Evolutionary conservation across 305 asterid species (phyloP), one percentile per base, ranked within the genome.

Genomic region (Caryopteris hybrid): DNA sequence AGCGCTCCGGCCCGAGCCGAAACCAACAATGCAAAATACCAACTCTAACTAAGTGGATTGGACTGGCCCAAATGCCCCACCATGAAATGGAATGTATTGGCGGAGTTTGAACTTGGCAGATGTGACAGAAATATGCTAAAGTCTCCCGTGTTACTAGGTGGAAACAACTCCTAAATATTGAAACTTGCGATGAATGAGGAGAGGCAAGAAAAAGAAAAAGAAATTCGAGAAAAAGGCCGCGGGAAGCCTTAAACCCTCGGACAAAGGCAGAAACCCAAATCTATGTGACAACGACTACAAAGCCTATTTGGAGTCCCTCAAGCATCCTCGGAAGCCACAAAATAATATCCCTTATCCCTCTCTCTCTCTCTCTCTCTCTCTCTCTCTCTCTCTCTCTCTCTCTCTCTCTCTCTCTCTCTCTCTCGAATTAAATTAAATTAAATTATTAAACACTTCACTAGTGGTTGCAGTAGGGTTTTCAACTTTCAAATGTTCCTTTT

Each of bases 391-490:
- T n/a, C 38, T 46, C 29, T 23, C 34, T 12, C 42, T 9, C 13
- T 50, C 8, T 2, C 52, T 5, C 34, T 50, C 38, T 54, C n/a
- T 18, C 39, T 14, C 63, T 58, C 29, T 18, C 34, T 33, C 13
- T n/a, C 34, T 69, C 59, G 39, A 64, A 55, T 45, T 56, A 46
- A 45, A 69, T 64, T 63, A 25, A 42, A 42, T 70, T 66, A 39
- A 38, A n/a, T 25, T 25, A 25, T 4, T 25, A 25, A 4, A 1
- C 58, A 47, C 62, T 13, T 11, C 62, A 20, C 47, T 8, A 43
- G 66, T 58, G 51, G 72, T 20, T 14, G 75, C 56, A 41, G 75
- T 80, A 78, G 95, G 90, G 95, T 84, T 81, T 79, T 57, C 82
- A 58, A 53, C 68, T 18, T 9, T 31, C 18, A 58, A 34, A 34